Evolutionary conservation across 164 flowering plant genomes (phyloP).

Genomic region (Litsea cubeba): DNA sequence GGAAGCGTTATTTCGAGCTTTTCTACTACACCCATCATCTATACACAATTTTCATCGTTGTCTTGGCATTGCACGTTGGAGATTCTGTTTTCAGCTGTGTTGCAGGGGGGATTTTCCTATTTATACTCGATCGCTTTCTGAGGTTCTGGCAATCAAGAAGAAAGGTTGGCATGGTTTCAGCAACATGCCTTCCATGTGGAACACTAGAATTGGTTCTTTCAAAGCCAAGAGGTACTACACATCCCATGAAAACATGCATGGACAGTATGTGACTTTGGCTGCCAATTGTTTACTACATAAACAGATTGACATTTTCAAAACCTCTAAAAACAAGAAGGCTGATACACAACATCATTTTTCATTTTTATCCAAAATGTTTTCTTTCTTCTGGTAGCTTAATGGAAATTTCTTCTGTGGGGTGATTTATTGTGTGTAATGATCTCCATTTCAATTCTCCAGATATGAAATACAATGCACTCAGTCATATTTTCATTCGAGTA

Average conservation of each 20-base stretch:
- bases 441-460: slow-evolving; percentile 26
- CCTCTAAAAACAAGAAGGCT: too few relatives aligned
- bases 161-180: slow-evolving; percentile 54
- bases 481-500: slow-evolving; percentile 73
- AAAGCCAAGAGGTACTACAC: slow-evolving; percentile 37
- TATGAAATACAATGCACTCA: slow-evolving; percentile 75
- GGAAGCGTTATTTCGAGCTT: slow-evolving; percentile 65
- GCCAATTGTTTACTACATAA: too few relatives aligned
- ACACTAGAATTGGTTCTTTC: slow-evolving; percentile 66
- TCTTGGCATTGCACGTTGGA: slow-evolving; percentile 82
- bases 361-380: too few relatives aligned
- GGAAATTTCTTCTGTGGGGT: neutral
- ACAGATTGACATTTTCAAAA: too few relatives aligned
- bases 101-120: slow-evolving; percentile 71
- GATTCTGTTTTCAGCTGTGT: slow-evolving; percentile 57
- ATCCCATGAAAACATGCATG: neutral
- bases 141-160: slow-evolving; percentile 78
- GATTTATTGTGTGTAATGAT: neutral
- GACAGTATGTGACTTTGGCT: neutral
- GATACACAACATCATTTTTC: too few relatives aligned
- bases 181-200: slow-evolving; percentile 68
- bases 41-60: slow-evolving; percentile 62
- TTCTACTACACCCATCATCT: slow-evolving; percentile 95
- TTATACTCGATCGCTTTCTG: slow-evolving; percentile 79
- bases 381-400: neutral